Evolutionary conservation across 768 basidiomycete species (phyloP).

Genomic region (Erythrobasidium yunnanense): DNA sequence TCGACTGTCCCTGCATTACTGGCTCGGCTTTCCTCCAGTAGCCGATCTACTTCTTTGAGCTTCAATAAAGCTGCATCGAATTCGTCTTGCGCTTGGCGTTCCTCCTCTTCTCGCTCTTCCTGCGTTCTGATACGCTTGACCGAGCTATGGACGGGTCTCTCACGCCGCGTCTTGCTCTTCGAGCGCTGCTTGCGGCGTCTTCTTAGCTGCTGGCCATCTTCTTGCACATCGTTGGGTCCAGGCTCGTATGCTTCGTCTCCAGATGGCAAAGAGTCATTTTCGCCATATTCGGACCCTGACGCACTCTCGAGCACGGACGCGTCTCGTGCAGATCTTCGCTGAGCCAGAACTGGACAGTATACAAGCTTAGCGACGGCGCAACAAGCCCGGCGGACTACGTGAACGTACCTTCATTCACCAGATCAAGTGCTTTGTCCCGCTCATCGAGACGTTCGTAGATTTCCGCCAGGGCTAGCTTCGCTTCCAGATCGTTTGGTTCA

Average conservation of each 20-base stretch:
- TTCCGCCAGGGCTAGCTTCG: slow-evolving; percentile 80
- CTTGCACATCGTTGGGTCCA: not conserved
- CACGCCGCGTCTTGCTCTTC: not conserved
- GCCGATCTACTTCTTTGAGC: slow-evolving; percentile 27
- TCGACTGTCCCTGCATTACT: slow-evolving; percentile 44
- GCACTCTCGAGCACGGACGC: not conserved
- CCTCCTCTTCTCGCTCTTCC: slow-evolving; percentile 45
- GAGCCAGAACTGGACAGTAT: not conserved
- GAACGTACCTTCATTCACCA: slow-evolving; percentile 66
- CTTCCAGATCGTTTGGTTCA: slow-evolving; percentile 66
- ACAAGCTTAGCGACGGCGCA: not conserved
- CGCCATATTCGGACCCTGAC: not conserved
- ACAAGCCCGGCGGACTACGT: not conserved
- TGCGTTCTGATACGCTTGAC: slow-evolving; percentile 46
- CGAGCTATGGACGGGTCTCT: slow-evolving; percentile 39
- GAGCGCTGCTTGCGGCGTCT: slow-evolving; percentile 1
- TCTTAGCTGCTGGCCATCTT: not conserved
- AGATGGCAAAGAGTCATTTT: not conserved
- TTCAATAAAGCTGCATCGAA: slow-evolving; percentile 53
- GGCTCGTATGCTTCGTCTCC: not conserved
- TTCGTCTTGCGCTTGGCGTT: slow-evolving; percentile 57
- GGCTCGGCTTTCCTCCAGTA: slow-evolving; percentile 49
- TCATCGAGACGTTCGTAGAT: slow-evolving; percentile 76
- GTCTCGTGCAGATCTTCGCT: slow-evolving; percentile 39
- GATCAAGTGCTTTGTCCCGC: slow-evolving; percentile 64